Evolutionary conservation across 83 land plant species (phyloP).

Genomic region (Diphasiastrum complanatum): DNA sequence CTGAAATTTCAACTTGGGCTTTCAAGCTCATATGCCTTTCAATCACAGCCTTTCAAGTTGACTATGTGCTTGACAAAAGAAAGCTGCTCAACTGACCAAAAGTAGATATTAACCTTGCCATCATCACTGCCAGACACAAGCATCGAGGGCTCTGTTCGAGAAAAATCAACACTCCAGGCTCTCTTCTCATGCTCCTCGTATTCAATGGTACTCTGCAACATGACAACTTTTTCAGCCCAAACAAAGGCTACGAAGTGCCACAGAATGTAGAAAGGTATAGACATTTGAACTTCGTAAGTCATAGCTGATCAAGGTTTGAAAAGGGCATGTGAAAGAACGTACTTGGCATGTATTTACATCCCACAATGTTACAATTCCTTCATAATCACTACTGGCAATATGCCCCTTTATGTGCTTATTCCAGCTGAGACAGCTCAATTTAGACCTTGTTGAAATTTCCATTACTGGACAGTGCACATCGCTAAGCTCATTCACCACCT

Average conservation of each 20-base stretch:
- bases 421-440: constrained; percentile 98
- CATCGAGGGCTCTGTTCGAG: constrained; percentile 86
- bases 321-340: too few species aligned
- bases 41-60: too few species aligned
- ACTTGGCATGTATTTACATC: constrained; percentile 96
- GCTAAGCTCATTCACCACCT: constrained; percentile 94
- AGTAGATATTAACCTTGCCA: too few species aligned
- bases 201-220: constrained; percentile 75
- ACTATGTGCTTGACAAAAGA: too few species aligned
- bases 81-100: too few species aligned
- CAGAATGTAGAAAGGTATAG: neutral
- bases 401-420: constrained; percentile 74
- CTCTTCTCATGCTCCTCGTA: constrained; percentile 99
- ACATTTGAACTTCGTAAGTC: neutral
- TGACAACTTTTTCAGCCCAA: neutral
- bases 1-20: too few species aligned
- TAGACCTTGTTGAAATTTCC: constrained; percentile 92
- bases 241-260: neutral
- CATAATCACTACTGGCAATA: constrained; percentile 97
- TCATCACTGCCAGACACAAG: constrained; percentile 99
- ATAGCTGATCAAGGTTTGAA: too few species aligned
- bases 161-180: constrained; percentile 99
- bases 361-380: constrained; percentile 98
- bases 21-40: too few species aligned
- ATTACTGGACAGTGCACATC: constrained; percentile 91